These are phyloP conservation scores for Aspergillus bridgeri DNA, from an alignment of 495 filamentous ascomycete species.

Conservation along the genomic window DNA sequence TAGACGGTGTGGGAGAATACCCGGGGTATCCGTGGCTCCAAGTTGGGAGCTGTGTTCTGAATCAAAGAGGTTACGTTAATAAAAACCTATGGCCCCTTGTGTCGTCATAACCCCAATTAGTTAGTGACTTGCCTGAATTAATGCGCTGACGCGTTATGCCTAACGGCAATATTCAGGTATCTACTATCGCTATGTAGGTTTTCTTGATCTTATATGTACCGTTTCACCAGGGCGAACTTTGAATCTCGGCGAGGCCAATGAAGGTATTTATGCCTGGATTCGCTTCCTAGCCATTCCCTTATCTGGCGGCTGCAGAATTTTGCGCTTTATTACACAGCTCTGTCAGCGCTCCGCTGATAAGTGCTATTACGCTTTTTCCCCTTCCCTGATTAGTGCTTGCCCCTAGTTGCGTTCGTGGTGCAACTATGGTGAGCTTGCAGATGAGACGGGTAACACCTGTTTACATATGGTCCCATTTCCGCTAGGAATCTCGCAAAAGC, in stretches of 20 bases:
- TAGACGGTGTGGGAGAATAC: not conserved
- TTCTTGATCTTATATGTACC: not conserved
- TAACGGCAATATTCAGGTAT: conserved; percentile 1
- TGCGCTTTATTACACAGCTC: not conserved
- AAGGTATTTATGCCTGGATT: conserved; percentile 3
- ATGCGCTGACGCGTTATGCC: not conserved
- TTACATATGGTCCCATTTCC: not conserved
- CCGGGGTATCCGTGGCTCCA: not conserved
- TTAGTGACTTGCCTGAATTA: conserved; percentile 3
- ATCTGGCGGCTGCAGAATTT: conserved; percentile 2
- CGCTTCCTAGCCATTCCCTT: conserved; percentile 1
- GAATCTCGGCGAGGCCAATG: not conserved
- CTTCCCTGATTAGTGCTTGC: conserved; percentile 1
- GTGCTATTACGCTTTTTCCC: not conserved
- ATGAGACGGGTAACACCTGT: conserved; percentile 1
- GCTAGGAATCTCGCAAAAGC: not conserved
- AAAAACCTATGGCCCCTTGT: not conserved
- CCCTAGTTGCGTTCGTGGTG: not conserved
- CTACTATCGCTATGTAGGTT: conserved; percentile 4
- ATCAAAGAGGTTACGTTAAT: not conserved
- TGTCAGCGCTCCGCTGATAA: not conserved
- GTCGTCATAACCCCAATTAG: not conserved
- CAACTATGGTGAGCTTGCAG: conserved; percentile 1
- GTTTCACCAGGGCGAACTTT: not conserved
- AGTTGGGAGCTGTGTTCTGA: conserved; percentile 1